Conservation (phyloP, 306 rosid species). For the Cicer bijugum region DNA sequence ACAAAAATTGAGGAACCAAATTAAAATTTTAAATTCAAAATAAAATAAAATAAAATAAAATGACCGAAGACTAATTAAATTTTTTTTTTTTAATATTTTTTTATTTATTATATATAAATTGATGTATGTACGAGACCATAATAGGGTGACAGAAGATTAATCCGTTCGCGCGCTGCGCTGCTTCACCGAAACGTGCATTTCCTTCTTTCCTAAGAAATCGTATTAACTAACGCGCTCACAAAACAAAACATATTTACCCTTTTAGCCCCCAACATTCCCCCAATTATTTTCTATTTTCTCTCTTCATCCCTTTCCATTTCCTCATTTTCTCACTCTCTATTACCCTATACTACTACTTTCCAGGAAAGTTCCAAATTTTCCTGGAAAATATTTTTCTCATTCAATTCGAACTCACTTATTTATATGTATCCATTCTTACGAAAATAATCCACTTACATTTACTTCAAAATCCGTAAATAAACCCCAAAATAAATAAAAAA, state of each 20-base stretch:
- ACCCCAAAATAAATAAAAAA: neutral
- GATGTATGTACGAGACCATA: too few relatives aligned
- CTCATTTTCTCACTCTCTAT: constrained; percentile 6
- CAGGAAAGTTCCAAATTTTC: constrained; percentile 52
- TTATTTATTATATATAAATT: too few relatives aligned
- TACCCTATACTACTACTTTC: constrained; percentile 14
- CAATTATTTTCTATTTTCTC: neutral
- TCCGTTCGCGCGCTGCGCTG: neutral
- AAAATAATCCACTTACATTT: constrained; percentile 20
- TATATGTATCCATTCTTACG: neutral
- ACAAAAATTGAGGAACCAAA: too few relatives aligned
- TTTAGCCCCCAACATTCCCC: constrained; percentile 35
- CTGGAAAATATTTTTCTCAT: constrained; percentile 41
- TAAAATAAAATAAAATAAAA: too few relatives aligned
- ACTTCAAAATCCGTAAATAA: constrained; percentile 11
- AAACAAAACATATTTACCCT: constrained; percentile 31
- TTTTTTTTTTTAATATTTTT: too few relatives aligned
- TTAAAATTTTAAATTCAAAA: too few relatives aligned
- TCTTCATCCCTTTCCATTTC: neutral
- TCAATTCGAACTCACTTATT: constrained; percentile 11
- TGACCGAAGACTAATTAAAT: too few relatives aligned
- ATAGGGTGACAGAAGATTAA: neutral
- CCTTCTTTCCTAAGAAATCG: constrained; percentile 42
- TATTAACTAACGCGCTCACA: neutral
- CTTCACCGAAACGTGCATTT: constrained; percentile 18